phyloP scores from a whole-genome alignment of 768 basidiomycete species.

The Pulveroboletus sp. region DNA sequence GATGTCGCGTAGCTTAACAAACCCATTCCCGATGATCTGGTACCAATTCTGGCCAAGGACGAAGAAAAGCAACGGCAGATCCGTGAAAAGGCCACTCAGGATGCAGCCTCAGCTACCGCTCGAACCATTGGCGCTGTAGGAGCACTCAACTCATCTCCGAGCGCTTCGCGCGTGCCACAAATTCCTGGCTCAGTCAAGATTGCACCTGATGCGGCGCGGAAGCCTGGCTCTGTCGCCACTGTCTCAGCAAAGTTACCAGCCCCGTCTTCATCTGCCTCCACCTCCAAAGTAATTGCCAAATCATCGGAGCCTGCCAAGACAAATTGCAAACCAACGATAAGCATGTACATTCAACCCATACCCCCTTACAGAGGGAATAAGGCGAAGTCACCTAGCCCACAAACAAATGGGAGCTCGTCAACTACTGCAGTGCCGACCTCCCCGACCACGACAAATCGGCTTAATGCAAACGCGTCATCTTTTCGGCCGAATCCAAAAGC shows the following conservation, averaged over 20 bases:
- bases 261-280: slow-evolving; percentile 27
- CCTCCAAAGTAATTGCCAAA: slow-evolving; percentile 31
- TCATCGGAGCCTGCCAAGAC: slow-evolving; percentile 29
- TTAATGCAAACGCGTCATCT: slow-evolving; percentile 87
- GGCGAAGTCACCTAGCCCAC: slow-evolving; percentile 29
- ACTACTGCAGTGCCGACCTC: slow-evolving; percentile 41
- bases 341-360: slow-evolving; percentile 84
- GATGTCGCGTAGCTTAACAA: slow-evolving; percentile 66
- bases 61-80: slow-evolving; percentile 85
- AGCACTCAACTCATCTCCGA: slow-evolving; percentile 38
- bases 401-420: slow-evolving; percentile 29
- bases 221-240: slow-evolving; percentile 23
- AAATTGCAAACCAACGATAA: slow-evolving; percentile 45
- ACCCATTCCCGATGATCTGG: slow-evolving; percentile 91
- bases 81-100: slow-evolving; percentile 66
- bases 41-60: slow-evolving; percentile 89
- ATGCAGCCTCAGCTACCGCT: slow-evolving; percentile 62
- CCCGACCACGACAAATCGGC: slow-evolving; percentile 53
- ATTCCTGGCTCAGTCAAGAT: slow-evolving; percentile 29
- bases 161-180: slow-evolving; percentile 41
- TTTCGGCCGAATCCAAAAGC: slow-evolving; percentile 89
- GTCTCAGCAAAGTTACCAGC: slow-evolving; percentile 25
- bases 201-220: slow-evolving; percentile 25
- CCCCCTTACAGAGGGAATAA: slow-evolving; percentile 82
- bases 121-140: slow-evolving; percentile 61